Base-by-base conservation (phyloP, 345 rosid species). In the Dipteronia dyeriana region DNA sequence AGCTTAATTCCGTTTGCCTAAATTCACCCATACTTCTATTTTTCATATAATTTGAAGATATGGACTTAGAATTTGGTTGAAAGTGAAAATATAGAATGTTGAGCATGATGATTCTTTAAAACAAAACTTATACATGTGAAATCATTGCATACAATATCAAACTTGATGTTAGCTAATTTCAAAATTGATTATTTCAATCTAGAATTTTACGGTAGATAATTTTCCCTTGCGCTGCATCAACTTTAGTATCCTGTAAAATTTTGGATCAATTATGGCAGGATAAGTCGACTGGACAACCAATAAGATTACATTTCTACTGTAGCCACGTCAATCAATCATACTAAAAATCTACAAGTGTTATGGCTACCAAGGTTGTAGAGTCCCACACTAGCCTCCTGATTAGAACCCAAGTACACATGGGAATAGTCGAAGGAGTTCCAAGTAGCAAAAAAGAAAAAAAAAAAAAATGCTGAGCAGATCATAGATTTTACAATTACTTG, bases 401-500 rank as follows among this genome's bases (percentile, higher is more conserved):
- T 59, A 8, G 26, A 59, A 45, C 11, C 25, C 3, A 6, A 20
- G 10, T 59, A 59, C 3, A 19, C 25, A 59, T 20, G 26, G 63
- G 12, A 59, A 22, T 20, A 59, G 26, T 19, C 14, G 3, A 45
- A 59, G 63, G 8, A 59, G 63, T 59, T 59, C 22, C 1, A 25
- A 59, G 13, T 20, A 7, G 5, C 25, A 0, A 2, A 59, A 57
- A 57, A n/a, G n/a, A 56, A 49, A 0, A 56, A 56, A 56, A 56
- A 56, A 16, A 20, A 20, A 57, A 20, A 66, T 8, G 65, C 20
- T 12, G 66, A 72, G 43, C 17, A 22, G 13, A 23, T 22, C 39
- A 71, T 57, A n/a, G 8, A 51, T 75, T 25, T 13, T 71, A 60
- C 9, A 71, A 23, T 10, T 63, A 63, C 66, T 2, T 68, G 47